Evolutionary conservation across 2,329 filamentous ascomycete species (phyloP).

Genomic region (Venturia oleaginea): DNA sequence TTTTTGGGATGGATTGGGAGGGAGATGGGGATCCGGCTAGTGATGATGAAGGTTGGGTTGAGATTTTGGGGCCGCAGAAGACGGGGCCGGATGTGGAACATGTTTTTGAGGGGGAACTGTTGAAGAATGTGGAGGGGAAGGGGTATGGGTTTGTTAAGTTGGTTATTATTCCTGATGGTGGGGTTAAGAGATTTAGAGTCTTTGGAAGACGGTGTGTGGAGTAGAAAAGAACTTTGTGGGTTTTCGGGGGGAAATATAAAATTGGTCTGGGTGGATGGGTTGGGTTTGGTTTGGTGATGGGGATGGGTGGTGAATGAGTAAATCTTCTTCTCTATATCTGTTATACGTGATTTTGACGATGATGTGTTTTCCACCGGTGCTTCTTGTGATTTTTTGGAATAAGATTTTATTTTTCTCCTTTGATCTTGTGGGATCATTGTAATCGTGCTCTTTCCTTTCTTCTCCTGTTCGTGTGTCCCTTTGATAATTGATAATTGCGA

Average conservation of each 20-base stretch:
- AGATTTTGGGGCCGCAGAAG: slow-evolving; percentile 57
- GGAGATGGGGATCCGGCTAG: slow-evolving; percentile 45
- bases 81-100: slow-evolving; percentile 67
- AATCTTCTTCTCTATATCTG: no score
- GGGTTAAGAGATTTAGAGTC: slow-evolving; percentile 77
- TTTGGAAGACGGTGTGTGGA: slow-evolving; percentile 40
- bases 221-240: neutral
- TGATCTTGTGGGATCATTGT: no score
- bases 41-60: slow-evolving; percentile 53
- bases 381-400: no score
- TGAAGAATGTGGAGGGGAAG: slow-evolving; percentile 44
- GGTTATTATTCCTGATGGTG: slow-evolving; percentile 87
- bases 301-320: no score
- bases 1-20: slow-evolving; percentile 50
- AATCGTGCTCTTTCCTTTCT: no score
- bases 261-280: neutral
- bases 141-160: slow-evolving; percentile 78
- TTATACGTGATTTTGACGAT: no score
- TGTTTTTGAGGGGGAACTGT: slow-evolving; percentile 41
- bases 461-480: no score
- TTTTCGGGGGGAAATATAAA: neutral
- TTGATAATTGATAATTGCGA: no score
- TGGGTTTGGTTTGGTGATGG: no score
- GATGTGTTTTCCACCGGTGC: no score
- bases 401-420: no score